A percentile compares a stretch with the other conserved stretches of the same genome.
phyloP scores from a whole-genome alignment of 2,329 filamentous ascomycete species.

The Fusarium chuoi region DNA sequence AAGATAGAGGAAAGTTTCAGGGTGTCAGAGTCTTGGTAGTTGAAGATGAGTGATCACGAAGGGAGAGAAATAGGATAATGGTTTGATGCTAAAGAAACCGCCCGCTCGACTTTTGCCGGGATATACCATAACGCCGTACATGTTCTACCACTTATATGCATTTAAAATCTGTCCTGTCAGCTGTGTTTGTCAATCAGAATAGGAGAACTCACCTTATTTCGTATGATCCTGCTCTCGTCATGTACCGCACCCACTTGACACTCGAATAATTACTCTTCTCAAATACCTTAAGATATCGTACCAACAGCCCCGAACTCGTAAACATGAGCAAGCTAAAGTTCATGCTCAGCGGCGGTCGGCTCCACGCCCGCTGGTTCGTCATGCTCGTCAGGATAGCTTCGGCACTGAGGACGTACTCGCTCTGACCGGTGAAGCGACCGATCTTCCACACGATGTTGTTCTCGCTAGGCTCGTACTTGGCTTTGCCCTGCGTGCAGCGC shows the following conservation, averaged over 20 bases:
- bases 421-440: slow-evolving; percentile 96
- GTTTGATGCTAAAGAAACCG: slow-evolving; percentile 40
- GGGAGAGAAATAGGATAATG: slow-evolving; percentile 16
- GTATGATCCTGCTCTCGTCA: slow-evolving; percentile 97
- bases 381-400: slow-evolving; percentile 94
- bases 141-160: slow-evolving; percentile 40
- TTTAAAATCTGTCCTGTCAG: slow-evolving; percentile 50
- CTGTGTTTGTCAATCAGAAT: not conserved
- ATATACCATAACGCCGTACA: slow-evolving; percentile 48
- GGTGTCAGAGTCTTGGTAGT: slow-evolving; percentile 43
- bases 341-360: slow-evolving; percentile 87
- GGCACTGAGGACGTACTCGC: slow-evolving; percentile 92
- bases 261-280: slow-evolving; percentile 99
- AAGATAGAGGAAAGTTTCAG: slow-evolving; percentile 34
- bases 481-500: slow-evolving; percentile 93
- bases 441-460: slow-evolving; percentile 99
- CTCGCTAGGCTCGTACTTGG: slow-evolving; percentile 97
- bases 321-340: slow-evolving; percentile 98
- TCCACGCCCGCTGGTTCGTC: slow-evolving; percentile 99
- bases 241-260: slow-evolving; percentile 99
- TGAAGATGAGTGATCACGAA: slow-evolving; percentile 38
- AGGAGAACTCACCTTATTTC: slow-evolving; percentile 79
- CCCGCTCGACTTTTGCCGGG: slow-evolving; percentile 46
- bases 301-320: slow-evolving; percentile 90
- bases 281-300: slow-evolving; percentile 97